Evolutionary conservation across 108 stramenopile genomes (phyloP).

Genomic region (Schizochytrium sp.): DNA sequence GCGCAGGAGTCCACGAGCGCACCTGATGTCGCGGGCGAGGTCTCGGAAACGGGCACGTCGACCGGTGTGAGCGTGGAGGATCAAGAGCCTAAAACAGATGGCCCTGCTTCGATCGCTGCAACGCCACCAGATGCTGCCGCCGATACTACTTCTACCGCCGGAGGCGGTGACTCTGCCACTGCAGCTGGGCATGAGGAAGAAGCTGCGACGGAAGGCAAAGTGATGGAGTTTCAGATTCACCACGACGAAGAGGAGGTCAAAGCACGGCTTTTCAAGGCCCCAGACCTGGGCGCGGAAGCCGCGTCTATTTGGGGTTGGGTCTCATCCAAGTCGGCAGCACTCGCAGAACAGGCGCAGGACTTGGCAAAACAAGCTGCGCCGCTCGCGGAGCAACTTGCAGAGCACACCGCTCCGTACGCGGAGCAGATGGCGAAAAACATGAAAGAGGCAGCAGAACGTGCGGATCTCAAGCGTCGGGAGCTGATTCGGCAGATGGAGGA

Average conservation of each 20-base stretch:
- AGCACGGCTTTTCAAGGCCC: neutral
- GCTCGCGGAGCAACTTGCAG: neutral
- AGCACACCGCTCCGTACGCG: neutral
- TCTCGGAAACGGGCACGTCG: too few species aligned
- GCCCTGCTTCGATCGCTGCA: too few species aligned
- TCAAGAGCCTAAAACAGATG: too few species aligned
- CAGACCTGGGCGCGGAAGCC: neutral
- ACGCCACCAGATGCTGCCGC: too few species aligned
- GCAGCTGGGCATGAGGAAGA: too few species aligned
- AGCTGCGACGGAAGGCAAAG: neutral
- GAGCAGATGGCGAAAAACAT: neutral
- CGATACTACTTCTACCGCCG: too few species aligned
- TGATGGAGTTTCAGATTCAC: neutral
- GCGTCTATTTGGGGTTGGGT: neutral
- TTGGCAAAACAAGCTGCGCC: neutral
- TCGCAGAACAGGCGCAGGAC: neutral
- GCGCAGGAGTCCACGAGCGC: too few species aligned
- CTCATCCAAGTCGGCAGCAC: neutral
- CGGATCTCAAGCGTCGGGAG: neutral
- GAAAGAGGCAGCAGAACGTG: neutral
- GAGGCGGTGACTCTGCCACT: too few species aligned
- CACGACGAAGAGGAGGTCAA: conserved; percentile 13
- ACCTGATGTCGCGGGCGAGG: too few species aligned
- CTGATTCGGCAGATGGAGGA: neutral
- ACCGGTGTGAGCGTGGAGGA: too few species aligned